Conservation (phyloP, 257 asterid species). For the Rubia yunnanensis region DNA sequence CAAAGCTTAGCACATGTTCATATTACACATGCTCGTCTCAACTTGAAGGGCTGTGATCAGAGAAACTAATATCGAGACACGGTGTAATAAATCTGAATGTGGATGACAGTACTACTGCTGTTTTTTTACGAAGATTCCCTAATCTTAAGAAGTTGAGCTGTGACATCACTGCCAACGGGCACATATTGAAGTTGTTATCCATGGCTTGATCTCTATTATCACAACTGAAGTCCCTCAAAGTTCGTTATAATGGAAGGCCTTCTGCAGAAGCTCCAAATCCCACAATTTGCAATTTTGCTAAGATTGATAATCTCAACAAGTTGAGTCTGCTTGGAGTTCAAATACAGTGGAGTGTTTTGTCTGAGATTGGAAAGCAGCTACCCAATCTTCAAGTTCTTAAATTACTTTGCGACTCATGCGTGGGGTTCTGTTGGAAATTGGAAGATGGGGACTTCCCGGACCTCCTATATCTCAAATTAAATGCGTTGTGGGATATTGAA, state of each 20-base stretch:
- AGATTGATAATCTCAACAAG: not conserved
- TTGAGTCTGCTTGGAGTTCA: not conserved
- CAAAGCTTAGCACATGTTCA: not conserved
- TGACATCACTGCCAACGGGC: no score
- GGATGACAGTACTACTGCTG: not conserved
- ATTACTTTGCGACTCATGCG: not conserved
- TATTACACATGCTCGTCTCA: not conserved
- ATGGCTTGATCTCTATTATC: no score
- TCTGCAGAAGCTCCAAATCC: no score
- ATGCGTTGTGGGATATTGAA: not conserved
- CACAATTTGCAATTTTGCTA: not conserved
- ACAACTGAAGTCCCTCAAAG: not conserved
- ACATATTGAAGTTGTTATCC: no score
- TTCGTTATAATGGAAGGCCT: no score
- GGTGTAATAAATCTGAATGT: not conserved
- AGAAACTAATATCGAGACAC: not conserved
- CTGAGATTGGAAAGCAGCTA: not conserved
- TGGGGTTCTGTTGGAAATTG: not conserved
- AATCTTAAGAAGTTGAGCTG: not conserved
- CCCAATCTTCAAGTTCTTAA: constrained; percentile 8
- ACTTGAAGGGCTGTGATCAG: not conserved
- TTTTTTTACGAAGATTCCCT: not conserved
- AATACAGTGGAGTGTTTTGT: not conserved
- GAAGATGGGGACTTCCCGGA: not conserved
- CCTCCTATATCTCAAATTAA: no score